Base-by-base conservation (phyloP, 768 basidiomycete genomes). In the Agrocybe pediades region DNA sequence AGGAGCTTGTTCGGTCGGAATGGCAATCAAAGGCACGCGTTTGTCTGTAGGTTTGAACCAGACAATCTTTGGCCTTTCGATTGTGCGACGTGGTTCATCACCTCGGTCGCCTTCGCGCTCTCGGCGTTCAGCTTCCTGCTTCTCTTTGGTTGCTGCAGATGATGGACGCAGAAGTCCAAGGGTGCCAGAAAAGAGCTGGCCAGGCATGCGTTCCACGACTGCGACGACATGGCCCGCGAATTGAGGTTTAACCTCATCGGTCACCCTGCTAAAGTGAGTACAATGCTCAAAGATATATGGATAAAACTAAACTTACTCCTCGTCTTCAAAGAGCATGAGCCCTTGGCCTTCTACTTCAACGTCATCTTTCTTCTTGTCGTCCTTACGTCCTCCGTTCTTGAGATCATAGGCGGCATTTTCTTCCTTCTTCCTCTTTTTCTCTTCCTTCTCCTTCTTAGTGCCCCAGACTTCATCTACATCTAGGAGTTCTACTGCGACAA, bases 1-100 rank as follows among this genome's bases (percentile, higher is more conserved):
- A 6, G 97, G 97, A 0, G 97, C 96, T 71, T 99, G 97, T 65
- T 99, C 97, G 6, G 97, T 98, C 7, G 95, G 96, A 57, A 99
- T 99, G 51, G 97, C 97, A 64, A 99, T 98, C 39, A 98, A 81
- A 41, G 97, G 97, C 1, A 99, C 97, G 53, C 97, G 91, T 71
- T 99, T 99, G 77, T 98, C 95, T 23, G 96, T 98, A 3, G 97
- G 97, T 75, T 98, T 96, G 82, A 99, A 98, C 97, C 97, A 99
- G 42, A 99, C 95, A 59, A 99, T 99, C 80, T 98, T 98, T 58
- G 96, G 96, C 36, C 95, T 87, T 68, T 95, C 92, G 41, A 89
- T 85, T 24, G 77, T 79, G 41, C 88, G 87, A 62, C 88, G 81
- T 24, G 88, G 88, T 66, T 93, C 91, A 54, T 92, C 90, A 40